Conservation (phyloP, 345 rosid genomes). For the Eucalyptus paniculata region DNA sequence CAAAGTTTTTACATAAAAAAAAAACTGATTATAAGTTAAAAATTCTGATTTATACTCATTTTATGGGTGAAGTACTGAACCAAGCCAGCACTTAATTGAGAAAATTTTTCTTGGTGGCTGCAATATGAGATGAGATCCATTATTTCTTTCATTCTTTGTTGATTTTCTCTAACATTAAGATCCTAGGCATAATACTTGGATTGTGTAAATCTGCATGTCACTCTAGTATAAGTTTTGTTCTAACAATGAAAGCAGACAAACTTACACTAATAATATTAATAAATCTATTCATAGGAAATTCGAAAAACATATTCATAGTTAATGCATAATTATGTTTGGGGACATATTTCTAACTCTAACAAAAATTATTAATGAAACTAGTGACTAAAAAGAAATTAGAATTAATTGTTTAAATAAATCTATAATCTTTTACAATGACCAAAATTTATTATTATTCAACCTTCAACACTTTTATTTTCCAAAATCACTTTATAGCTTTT, state of each 20-base stretch:
- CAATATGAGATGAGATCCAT: background rate
- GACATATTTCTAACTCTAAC: too few species aligned
- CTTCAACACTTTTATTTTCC: too few species aligned
- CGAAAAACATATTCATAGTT: too few species aligned
- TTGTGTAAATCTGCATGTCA: background rate
- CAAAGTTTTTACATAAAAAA: background rate
- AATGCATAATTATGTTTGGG: too few species aligned
- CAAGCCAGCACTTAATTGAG: background rate
- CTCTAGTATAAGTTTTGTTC: background rate
- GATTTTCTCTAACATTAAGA: background rate
- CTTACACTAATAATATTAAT: too few species aligned
- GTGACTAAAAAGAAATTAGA: too few species aligned
- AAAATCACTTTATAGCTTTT: too few species aligned
- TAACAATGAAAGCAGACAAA: background rate
- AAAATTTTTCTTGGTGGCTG: background rate
- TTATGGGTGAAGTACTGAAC: background rate
- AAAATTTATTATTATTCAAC: too few species aligned
- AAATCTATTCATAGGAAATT: too few species aligned
- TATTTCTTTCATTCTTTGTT: background rate
- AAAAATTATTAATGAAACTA: too few species aligned
- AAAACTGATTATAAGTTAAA: background rate
- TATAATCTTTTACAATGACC: too few species aligned
- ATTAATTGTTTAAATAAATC: too few species aligned
- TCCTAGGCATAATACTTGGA: background rate
- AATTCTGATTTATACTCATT: background rate